Evolutionary conservation across 192 early-diverging fungal genomes (phyloP), one percentile per base, ranked within the genome.

Genomic region (Backusella westeae): DNA sequence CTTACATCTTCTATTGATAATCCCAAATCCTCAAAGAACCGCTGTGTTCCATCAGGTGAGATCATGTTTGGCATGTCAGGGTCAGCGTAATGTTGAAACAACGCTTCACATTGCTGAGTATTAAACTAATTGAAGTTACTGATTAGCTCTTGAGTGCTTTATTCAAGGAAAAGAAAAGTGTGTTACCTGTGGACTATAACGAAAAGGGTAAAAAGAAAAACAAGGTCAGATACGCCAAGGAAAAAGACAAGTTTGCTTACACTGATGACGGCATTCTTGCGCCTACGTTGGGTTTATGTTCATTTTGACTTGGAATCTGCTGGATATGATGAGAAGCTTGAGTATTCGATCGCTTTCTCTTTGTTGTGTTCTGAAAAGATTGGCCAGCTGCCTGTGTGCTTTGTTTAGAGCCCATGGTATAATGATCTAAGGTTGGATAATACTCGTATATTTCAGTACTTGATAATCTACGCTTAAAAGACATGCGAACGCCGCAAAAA

Each of bases 1-100:
- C 76, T 75, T 76, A 82, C 81, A 75, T 75, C 74, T 44, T 82
- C 81, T n/a, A 82, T 38, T 8, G 72, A 71, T 19, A 78, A 32
- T 9, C 71, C 81, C 15, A 82, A 6, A 49, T 82, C 81, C 4
- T 69, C 59, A 36, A 78, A 76, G 49, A 82, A 78, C 32, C 49
- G 69, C n/a, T 74, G 73, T 19, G 70, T 76, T 41, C 75, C 74
- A 32, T 82, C 81, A 21, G 77, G 81, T 70, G 74, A 66, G 21
- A 82, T 82, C 5, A 35, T 75, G 17, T 71, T 36, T 36, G 42
- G 46, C 29, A 46, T 63, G 26, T 78, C 77, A 34, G 71, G 63
- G 41, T 82, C 81, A 41, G 56, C 21, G 67, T 81, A 81, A 14
- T 71, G 46, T 35, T 81, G 39, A 71, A 78, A 81, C 73, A 77